A percentile compares a stretch with the other conserved stretches of the same genome.
Conservation (phyloP, 305 asterid species). For the Solanum chacoense region DNA sequence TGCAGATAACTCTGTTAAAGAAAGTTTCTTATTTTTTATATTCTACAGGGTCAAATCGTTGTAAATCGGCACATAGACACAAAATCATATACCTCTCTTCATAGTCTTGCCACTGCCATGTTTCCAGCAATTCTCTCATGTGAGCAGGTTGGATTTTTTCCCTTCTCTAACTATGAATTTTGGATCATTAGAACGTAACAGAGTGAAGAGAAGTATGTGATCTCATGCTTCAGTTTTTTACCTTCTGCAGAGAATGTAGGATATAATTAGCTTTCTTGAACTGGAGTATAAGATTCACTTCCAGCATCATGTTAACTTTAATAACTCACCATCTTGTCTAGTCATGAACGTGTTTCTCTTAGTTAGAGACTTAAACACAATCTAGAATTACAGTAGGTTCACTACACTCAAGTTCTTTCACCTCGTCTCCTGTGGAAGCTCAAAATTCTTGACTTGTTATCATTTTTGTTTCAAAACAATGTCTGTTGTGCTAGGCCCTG, state of each 20-base stretch:
- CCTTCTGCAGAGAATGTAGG: not conserved
- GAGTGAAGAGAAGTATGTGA: not conserved
- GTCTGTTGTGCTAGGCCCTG: not conserved
- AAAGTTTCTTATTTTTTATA: not conserved
- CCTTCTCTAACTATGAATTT: not conserved
- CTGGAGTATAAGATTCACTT: not conserved
- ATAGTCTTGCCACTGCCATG: slow-evolving; percentile 74
- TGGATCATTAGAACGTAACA: not conserved
- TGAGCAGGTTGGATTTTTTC: slow-evolving; percentile 52
- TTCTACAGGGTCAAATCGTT: slow-evolving; percentile 74
- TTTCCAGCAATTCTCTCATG: slow-evolving; percentile 53
- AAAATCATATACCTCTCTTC: slow-evolving; percentile 66
- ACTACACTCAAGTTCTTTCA: not conserved
- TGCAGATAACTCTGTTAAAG: slow-evolving; percentile 4
- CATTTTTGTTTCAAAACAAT: not conserved
- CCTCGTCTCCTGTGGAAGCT: not conserved
- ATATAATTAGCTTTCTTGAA: not conserved
- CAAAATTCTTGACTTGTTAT: not conserved
- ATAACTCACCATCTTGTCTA: not conserved
- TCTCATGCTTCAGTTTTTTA: not conserved
- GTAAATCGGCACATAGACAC: slow-evolving; percentile 69
- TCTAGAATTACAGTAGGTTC: not conserved
- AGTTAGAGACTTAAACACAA: not conserved
- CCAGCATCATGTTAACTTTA: not conserved
- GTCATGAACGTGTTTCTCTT: not conserved